These are phyloP conservation scores for Lodderomyces beijingensis DNA, from an alignment of 1,139 yeast species.

Conservation along the genomic window DNA sequence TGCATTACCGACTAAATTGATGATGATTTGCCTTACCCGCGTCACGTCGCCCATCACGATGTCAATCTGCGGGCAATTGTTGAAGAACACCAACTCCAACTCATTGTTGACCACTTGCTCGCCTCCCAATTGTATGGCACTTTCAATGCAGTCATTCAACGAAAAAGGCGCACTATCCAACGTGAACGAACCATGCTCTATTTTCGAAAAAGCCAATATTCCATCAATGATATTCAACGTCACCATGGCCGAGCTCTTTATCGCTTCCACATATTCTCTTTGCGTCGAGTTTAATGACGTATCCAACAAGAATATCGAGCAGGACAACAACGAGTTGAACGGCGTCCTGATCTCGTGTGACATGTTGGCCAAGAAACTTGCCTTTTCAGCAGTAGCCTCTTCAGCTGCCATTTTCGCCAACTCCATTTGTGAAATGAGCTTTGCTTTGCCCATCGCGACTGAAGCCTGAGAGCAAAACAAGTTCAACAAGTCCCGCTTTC, in stretches of 20 bases:
- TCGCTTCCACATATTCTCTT: constrained; percentile 52
- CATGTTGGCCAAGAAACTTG: constrained; percentile 58
- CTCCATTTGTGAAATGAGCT: constrained; percentile 47
- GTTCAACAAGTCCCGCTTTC: constrained; percentile 39
- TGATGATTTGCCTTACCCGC: constrained; percentile 49
- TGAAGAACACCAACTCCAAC: constrained; percentile 46
- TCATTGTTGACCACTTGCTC: constrained; percentile 48
- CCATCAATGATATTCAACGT: constrained; percentile 56
- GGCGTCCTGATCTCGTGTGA: constrained; percentile 59
- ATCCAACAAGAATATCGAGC: constrained; percentile 51
- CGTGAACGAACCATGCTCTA: constrained; percentile 52
- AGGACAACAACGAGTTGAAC: constrained; percentile 51
- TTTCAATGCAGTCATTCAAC: constrained; percentile 47
- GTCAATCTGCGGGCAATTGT: constrained; percentile 40
- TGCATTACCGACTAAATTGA: constrained; percentile 55
- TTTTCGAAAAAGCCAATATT: constrained; percentile 52
- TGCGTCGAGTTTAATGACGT: constrained; percentile 46
- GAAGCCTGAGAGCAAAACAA: constrained; percentile 53
- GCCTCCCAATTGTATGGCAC: constrained; percentile 49
- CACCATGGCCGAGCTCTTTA: constrained; percentile 48
- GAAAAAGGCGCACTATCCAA: constrained; percentile 48
- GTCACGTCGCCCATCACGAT: constrained; percentile 49
- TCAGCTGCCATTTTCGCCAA: constrained; percentile 54
- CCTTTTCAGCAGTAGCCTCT: constrained; percentile 57
- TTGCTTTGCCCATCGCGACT: constrained; percentile 48